Evolutionary conservation across 2,329 filamentous ascomycete genomes (phyloP), one percentile per base, ranked within the genome.

Genomic region (Ophiocordyceps camponoti-rufipedis): DNA sequence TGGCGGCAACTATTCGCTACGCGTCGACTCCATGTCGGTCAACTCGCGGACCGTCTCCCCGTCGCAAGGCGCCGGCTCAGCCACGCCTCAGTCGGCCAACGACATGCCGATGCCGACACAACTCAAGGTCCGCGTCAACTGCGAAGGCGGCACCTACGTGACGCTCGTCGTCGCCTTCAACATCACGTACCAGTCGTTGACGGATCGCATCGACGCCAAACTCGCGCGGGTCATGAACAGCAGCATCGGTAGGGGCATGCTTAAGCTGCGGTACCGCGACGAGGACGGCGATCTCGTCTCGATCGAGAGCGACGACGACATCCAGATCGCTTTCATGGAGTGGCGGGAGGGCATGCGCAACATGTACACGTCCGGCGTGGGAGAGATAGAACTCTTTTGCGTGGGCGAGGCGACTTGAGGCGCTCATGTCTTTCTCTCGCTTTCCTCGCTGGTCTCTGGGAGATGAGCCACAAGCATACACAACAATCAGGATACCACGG

Each of bases 111-210:
- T 72, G 44, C 75, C 71, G 42, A 79, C 84, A 8, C 91, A 96
- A 57, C 73, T 98, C 44, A 96, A 95, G 65, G 88, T 95, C 44
- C 94, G 93, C 60, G 87, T 98, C 47, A 89, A 89, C 57, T 93
- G 85, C 58, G 85, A 91, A 48, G 67, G 63, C 42, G 82, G 83
- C 42, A 91, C 88, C 57, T 93, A 93, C 53, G 82, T 95, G 48
- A 95, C 89, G 1, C 72, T 98, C n/a, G 89, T 98, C 11, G 93
- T 94, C 40, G 84, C 86, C 31, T 93, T 86, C 63, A 94, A 93
- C 59, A 96, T 96, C 55, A 82, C 85, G 39, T 96, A 93, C 63
- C 85, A 91, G 52, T 91, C 85, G 23, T 71, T 98, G 46, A 87
- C 91, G 51, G 91, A 96, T 58, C 83, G 91, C 11, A 95, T 98